Conservation (phyloP, 2,329 filamentous ascomycete species). For the Pyricularia pennisetigena region DNA sequence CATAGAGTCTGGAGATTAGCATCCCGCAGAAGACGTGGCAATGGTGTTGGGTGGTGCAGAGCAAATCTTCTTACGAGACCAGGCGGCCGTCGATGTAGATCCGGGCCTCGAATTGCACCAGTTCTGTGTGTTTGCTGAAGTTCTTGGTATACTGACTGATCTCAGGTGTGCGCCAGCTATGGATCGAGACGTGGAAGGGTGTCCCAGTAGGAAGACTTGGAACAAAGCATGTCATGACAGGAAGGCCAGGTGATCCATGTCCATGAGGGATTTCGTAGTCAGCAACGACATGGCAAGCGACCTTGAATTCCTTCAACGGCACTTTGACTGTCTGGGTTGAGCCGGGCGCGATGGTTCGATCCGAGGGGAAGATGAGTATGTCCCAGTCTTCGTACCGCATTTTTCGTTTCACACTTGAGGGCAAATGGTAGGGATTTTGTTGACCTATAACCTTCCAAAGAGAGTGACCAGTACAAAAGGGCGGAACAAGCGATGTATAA, state of each 20-base stretch:
- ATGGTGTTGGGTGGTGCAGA: not conserved
- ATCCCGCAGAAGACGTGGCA: not conserved
- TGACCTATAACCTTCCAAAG: not conserved
- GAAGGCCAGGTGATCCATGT: constrained; percentile 40
- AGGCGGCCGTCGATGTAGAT: constrained; percentile 59
- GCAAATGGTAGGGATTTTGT: not conserved
- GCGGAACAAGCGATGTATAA: not conserved
- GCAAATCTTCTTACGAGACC: constrained; percentile 36
- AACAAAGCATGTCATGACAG: constrained; percentile 62
- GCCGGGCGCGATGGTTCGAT: not conserved
- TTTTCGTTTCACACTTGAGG: constrained; percentile 15
- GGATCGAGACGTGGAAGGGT: constrained; percentile 63
- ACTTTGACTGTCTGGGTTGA: constrained; percentile 41
- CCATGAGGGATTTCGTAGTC: constrained; percentile 43
- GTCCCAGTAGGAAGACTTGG: constrained; percentile 49
- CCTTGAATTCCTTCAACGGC: constrained; percentile 75
- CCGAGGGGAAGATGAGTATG: constrained; percentile 63
- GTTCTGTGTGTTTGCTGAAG: constrained; percentile 46
- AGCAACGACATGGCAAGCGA: constrained; percentile 60
- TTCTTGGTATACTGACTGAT: constrained; percentile 47
- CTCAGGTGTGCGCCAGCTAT: constrained; percentile 58
- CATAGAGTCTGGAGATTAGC: not conserved
- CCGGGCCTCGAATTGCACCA: constrained; percentile 53
- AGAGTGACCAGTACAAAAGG: not conserved
- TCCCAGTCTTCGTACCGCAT: constrained; percentile 90